Conservation (phyloP, 768 basidiomycete genomes). For the Wakefieldia striispora region DNA sequence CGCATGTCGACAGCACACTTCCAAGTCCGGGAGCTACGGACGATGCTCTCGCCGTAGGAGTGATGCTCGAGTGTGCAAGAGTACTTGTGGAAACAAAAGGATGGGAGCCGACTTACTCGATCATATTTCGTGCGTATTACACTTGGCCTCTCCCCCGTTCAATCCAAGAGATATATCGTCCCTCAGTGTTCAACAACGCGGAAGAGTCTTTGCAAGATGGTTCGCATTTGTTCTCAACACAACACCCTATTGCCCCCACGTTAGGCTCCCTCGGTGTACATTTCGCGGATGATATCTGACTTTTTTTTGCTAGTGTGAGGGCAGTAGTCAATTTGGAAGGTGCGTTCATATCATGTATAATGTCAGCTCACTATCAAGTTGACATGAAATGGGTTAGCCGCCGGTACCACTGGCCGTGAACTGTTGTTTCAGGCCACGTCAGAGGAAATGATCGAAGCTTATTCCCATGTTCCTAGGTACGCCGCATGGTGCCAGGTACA, state of each 20-base stretch:
- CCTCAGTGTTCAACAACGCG: constrained; percentile 86
- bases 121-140: constrained; percentile 71
- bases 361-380: neutral
- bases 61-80: constrained; percentile 88
- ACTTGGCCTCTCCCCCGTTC: neutral
- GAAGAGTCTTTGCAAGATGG: constrained; percentile 96
- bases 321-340: constrained; percentile 92
- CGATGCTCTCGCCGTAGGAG: constrained; percentile 83
- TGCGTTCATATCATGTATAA: constrained; percentile 20
- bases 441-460: constrained; percentile 91
- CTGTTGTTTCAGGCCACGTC: constrained; percentile 95
- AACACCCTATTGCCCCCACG: constrained; percentile 74
- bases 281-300: constrained; percentile 1
- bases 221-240: constrained; percentile 90
- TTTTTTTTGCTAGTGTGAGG: constrained; percentile 52
- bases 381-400: constrained; percentile 46
- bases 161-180: neutral
- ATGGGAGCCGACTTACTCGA: constrained; percentile 72
- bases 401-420: constrained; percentile 84
- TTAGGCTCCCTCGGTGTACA: constrained; percentile 36
- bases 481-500: neutral
- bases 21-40: constrained; percentile 89
- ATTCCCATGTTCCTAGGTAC: constrained; percentile 77
- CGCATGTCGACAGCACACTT: constrained; percentile 87
- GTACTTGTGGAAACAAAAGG: constrained; percentile 65